These are phyloP conservation scores for Apiospora hydei DNA, from an alignment of 2,329 filamentous ascomycete genomes.

Conservation along the genomic window DNA sequence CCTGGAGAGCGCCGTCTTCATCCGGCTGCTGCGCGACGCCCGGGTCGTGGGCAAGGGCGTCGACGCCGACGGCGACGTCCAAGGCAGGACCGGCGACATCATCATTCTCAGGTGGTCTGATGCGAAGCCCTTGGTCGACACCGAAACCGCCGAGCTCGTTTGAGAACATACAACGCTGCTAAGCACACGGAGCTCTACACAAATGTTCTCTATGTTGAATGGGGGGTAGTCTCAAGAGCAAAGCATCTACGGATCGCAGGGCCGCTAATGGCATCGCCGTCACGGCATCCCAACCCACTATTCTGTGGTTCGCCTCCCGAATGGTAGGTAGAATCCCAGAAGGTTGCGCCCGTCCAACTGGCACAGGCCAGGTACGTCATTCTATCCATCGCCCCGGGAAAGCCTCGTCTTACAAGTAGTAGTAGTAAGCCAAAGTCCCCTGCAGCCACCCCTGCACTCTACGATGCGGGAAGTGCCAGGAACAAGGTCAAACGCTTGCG, in stretches of 20 bases:
- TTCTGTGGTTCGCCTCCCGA: not conserved
- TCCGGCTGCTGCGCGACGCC: slow-evolving; percentile 71
- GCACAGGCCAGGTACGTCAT: slow-evolving; percentile 6
- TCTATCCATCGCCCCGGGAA: not conserved
- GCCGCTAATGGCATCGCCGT: not conserved
- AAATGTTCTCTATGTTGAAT: slow-evolving; percentile 1
- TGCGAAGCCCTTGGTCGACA: slow-evolving; percentile 66
- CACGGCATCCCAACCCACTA: not conserved
- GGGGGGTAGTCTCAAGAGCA: not conserved
- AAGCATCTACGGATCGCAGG: slow-evolving; percentile 6
- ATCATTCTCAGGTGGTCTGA: slow-evolving; percentile 78
- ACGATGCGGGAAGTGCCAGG: not conserved
- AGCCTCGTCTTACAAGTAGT: slow-evolving; percentile 1
- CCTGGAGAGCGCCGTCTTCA: slow-evolving; percentile 82
- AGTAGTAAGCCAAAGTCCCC: not conserved
- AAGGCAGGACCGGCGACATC: slow-evolving; percentile 68
- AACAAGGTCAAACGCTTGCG: not conserved
- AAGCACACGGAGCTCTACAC: not conserved
- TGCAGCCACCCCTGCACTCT: not conserved
- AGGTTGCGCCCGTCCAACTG: not conserved
- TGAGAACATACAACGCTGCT: slow-evolving; percentile 44
- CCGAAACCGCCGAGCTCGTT: slow-evolving; percentile 64
- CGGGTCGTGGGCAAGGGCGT: slow-evolving; percentile 67
- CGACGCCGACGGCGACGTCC: slow-evolving; percentile 66
- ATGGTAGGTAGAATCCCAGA: not conserved